Conservation (phyloP, 2,329 filamentous ascomycete species). For the Rutstroemia sydowiana region DNA sequence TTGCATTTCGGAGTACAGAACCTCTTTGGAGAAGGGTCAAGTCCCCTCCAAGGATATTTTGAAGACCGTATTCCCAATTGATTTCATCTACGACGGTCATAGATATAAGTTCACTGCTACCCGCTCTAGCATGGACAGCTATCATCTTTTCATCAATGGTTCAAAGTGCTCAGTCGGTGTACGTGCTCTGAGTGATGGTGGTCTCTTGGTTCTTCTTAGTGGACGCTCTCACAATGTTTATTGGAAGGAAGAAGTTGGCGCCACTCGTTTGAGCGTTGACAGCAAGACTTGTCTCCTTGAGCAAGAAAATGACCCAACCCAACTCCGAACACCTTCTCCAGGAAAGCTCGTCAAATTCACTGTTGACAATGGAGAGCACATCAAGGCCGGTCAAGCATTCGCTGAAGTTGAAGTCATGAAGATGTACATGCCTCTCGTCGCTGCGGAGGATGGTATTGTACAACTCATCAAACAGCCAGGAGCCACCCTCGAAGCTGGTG, state of each 20-base stretch:
- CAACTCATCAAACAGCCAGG: conserved; percentile 99
- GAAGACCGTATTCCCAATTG: conserved; percentile 94
- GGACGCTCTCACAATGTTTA: conserved; percentile 97
- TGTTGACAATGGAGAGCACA: conserved; percentile 89
- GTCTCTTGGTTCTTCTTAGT: conserved; percentile 80
- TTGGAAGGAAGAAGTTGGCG: conserved; percentile 98
- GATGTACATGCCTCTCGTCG: conserved; percentile 99
- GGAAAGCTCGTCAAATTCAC: conserved; percentile 98
- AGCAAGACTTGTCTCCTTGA: conserved; percentile 97
- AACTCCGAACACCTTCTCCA: conserved; percentile 87
- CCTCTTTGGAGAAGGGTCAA: conserved; percentile 91
- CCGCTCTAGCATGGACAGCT: conserved; percentile 84
- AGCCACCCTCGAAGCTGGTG: conserved; percentile 93
- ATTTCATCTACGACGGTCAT: conserved; percentile 96
- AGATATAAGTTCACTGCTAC: conserved; percentile 99
- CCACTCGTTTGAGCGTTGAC: conserved; percentile 90
- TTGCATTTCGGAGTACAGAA: conserved; percentile 79
- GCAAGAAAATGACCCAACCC: conserved; percentile 97
- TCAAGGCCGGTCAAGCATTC: conserved; percentile 85
- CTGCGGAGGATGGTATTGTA: conserved; percentile 90
- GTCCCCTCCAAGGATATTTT: conserved; percentile 94
- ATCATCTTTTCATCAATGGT: conserved; percentile 97
- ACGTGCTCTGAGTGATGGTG: conserved; percentile 86
- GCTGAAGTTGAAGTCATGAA: conserved; percentile 99
- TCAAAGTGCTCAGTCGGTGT: conserved; percentile 94